These are phyloP conservation scores for Pyrenula aspistea DNA, from an alignment of 495 filamentous ascomycete species.

Conservation along the genomic window DNA sequence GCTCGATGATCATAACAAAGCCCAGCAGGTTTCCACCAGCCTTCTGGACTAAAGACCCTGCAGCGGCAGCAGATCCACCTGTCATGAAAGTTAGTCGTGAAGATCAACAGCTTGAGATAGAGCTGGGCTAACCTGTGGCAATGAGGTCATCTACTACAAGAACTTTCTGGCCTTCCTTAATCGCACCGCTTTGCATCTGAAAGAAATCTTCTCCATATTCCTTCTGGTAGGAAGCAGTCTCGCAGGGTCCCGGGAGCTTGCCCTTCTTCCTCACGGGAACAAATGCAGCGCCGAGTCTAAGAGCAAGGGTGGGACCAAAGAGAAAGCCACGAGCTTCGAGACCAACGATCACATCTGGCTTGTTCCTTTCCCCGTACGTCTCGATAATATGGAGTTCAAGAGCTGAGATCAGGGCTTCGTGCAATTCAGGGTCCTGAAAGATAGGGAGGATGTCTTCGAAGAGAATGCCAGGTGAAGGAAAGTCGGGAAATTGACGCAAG, in stretches of 20 bases:
- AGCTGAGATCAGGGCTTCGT: constrained; percentile 67
- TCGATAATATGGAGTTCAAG: constrained; percentile 71
- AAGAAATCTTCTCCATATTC: constrained; percentile 96
- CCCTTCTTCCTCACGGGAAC: constrained; percentile 92
- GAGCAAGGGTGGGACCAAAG: constrained; percentile 81
- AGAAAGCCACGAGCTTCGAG: constrained; percentile 93
- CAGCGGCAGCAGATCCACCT: constrained; percentile 89
- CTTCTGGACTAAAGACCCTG: constrained; percentile 72
- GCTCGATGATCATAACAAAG: constrained; percentile 92
- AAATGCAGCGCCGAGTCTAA: constrained; percentile 74
- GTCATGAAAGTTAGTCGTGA: constrained; percentile 8
- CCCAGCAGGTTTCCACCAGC: constrained; percentile 75
- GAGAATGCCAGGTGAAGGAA: constrained; percentile 85
- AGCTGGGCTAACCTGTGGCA: constrained; percentile 65
- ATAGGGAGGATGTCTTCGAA: constrained; percentile 99
- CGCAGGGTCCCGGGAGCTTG: constrained; percentile 84
- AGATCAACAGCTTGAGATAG: constrained; percentile 1
- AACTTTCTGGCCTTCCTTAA: constrained; percentile 80
- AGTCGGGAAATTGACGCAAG: constrained; percentile 77
- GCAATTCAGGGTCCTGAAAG: constrained; percentile 68
- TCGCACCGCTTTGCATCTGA: constrained; percentile 79
- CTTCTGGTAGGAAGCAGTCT: constrained; percentile 77
- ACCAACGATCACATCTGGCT: constrained; percentile 84
- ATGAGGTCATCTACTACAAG: constrained; percentile 96
- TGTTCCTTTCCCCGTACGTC: constrained; percentile 31